A percentile compares a stretch with the other conserved stretches of the same genome.
Conservation (phyloP, 2,329 filamentous ascomycete genomes). For the Scedosporium apiospermum region DNA sequence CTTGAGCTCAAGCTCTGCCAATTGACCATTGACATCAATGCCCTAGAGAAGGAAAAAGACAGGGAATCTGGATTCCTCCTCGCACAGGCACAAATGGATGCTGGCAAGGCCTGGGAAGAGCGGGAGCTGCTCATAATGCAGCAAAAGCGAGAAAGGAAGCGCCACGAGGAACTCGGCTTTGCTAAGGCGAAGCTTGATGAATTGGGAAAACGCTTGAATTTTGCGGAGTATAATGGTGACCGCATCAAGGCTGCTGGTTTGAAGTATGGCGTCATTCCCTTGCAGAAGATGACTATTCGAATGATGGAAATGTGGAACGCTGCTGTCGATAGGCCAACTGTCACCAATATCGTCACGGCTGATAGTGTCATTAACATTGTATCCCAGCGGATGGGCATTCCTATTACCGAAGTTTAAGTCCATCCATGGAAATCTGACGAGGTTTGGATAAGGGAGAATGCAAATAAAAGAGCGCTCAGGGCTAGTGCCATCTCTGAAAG, state of each 20-base stretch:
- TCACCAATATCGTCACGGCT: constrained; percentile 88
- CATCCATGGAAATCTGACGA: constrained; percentile 26
- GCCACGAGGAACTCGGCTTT: constrained; percentile 85
- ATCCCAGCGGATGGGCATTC: constrained; percentile 94
- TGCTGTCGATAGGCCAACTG: constrained; percentile 68
- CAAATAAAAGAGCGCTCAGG: too few relatives aligned
- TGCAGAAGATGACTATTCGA: constrained; percentile 73
- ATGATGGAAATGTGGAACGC: constrained; percentile 72
- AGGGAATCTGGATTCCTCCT: constrained; percentile 81
- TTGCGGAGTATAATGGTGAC: constrained; percentile 81
- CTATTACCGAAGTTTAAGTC: constrained; percentile 85
- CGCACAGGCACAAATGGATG: constrained; percentile 74
- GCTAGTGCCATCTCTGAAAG: too few relatives aligned
- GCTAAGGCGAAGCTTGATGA: constrained; percentile 91
- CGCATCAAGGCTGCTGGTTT: constrained; percentile 84
- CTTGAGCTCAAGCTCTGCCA: constrained; percentile 85
- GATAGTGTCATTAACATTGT: constrained; percentile 99
- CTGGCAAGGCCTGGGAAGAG: constrained; percentile 90
- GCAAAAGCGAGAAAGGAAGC: constrained; percentile 46
- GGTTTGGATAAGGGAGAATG: too few relatives aligned
- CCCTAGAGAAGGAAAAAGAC: constrained; percentile 86
- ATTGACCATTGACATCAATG: constrained; percentile 94
- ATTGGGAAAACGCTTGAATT: constrained; percentile 82
- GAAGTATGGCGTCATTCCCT: constrained; percentile 94
- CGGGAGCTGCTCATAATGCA: constrained; percentile 9